Evolutionary conservation across 768 basidiomycete species (phyloP).

Genomic region (Dictyophora rubrovolvata): DNA sequence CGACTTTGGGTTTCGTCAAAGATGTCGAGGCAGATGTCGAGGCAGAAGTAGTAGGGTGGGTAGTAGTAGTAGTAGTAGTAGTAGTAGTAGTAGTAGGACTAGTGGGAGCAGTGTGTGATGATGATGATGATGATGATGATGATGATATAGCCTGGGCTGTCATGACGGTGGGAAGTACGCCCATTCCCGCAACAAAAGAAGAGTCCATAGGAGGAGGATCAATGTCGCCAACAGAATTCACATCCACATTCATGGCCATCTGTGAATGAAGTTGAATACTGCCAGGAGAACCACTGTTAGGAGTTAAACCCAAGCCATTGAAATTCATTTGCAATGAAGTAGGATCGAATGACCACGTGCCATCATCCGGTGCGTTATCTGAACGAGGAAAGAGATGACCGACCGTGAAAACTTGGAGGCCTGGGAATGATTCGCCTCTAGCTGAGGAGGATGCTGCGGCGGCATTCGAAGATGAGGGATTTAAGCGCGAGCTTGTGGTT

Average conservation of each 20-base stretch:
- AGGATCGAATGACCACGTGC: conserved; percentile 50
- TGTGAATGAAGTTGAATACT: neutral
- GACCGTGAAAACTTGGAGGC: conserved; percentile 71
- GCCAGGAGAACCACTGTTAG: neutral
- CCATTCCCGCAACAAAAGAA: no score
- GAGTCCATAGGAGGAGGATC: no score
- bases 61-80: neutral
- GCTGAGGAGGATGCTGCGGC: conserved; percentile 8
- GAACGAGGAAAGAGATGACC: conserved; percentile 62
- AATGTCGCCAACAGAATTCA: no score
- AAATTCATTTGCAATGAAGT: neutral
- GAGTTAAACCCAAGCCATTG: neutral
- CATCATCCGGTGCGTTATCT: conserved; percentile 24
- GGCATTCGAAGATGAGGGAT: neutral
- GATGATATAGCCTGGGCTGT: no score
- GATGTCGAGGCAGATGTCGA: neutral
- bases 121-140: no score
- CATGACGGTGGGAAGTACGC: no score
- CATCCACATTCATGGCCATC: neutral
- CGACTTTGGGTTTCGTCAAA: neutral
- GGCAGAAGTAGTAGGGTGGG: no score
- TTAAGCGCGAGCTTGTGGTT: no score
- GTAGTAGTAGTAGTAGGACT: neutral
- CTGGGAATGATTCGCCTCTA: conserved; percentile 36
- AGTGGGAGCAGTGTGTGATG: no score